Evolutionary conservation across 768 basidiomycete genomes (phyloP).

Genomic region (Hemileccinum impolitum): DNA sequence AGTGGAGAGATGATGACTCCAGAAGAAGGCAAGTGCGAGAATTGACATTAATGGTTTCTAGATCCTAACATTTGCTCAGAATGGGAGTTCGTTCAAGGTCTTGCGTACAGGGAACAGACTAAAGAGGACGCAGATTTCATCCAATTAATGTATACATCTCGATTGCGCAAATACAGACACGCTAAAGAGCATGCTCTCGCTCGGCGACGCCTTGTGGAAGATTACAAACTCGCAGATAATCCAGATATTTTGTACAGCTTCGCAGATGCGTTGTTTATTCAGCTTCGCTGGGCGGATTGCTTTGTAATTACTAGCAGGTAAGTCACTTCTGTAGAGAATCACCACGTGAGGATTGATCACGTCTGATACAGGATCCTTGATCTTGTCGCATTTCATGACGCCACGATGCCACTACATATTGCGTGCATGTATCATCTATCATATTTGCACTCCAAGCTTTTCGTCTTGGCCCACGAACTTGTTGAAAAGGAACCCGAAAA

Average conservation of each 20-base stretch:
- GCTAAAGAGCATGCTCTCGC: slow-evolving; percentile 77
- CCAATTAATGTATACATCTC: slow-evolving; percentile 86
- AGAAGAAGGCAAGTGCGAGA: slow-evolving; percentile 76
- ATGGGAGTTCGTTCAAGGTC: slow-evolving; percentile 90
- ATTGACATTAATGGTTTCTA: neutral
- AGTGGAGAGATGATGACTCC: slow-evolving; percentile 95
- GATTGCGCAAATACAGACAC: slow-evolving; percentile 89
- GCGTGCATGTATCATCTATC: slow-evolving; percentile 97
- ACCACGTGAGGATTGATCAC: neutral
- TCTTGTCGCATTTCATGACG: slow-evolving; percentile 79
- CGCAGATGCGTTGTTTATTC: slow-evolving; percentile 84
- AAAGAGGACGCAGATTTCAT: slow-evolving; percentile 90
- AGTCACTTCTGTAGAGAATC: neutral
- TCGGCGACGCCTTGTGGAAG: slow-evolving; percentile 73
- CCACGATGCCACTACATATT: slow-evolving; percentile 90
- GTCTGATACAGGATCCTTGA: slow-evolving; percentile 65
- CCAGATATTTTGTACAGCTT: slow-evolving; percentile 89
- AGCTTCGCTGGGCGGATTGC: slow-evolving; percentile 94
- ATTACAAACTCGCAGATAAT: slow-evolving; percentile 85
- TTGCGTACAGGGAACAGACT: slow-evolving; percentile 79
- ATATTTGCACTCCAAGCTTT: slow-evolving; percentile 88
- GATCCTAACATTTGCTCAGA: slow-evolving; percentile 47
- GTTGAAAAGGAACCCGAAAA: slow-evolving; percentile 93
- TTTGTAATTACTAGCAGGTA: slow-evolving; percentile 83
- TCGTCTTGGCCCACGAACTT: slow-evolving; percentile 94